These are phyloP conservation scores for Sclerotinia borealis DNA, from an alignment of 2,329 filamentous ascomycete species.

Conservation along the genomic window DNA sequence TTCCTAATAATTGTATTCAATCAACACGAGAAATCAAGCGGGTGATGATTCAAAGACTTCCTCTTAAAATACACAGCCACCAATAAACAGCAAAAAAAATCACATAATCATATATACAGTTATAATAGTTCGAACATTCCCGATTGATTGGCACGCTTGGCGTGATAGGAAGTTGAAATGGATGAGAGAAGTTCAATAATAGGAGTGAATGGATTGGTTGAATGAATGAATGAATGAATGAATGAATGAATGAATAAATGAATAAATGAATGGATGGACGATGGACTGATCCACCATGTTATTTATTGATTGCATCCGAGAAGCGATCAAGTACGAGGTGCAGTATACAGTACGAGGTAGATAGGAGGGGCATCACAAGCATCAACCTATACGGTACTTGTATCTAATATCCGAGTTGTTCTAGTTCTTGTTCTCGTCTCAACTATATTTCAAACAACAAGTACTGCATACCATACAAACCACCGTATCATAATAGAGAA, in stretches of 20 bases:
- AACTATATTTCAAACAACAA: no score
- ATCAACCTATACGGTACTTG: neutral
- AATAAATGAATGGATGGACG: neutral
- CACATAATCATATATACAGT: neutral
- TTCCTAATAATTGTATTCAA: neutral
- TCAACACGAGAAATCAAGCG: constrained; percentile 3
- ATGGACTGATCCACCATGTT: neutral
- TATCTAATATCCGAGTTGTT: no score
- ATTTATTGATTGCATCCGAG: neutral
- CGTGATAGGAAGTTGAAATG: neutral
- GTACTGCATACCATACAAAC: no score
- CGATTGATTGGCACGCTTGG: constrained; percentile 1
- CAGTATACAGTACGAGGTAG: neutral
- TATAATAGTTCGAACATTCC: neutral
- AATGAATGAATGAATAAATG: neutral
- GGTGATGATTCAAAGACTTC: neutral
- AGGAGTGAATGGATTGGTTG: neutral
- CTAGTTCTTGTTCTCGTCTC: no score
- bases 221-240: neutral
- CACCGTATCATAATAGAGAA: no score
- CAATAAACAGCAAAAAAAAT: neutral
- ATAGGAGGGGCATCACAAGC: no score
- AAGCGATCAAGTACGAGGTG: neutral
- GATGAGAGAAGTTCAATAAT: neutral
- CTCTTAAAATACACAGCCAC: neutral